Percentiles rank a stretch among this genome's conserved stretches.
phyloP scores from a whole-genome alignment of 768 basidiomycete genomes.

The Leccinum subtestaceum region DNA sequence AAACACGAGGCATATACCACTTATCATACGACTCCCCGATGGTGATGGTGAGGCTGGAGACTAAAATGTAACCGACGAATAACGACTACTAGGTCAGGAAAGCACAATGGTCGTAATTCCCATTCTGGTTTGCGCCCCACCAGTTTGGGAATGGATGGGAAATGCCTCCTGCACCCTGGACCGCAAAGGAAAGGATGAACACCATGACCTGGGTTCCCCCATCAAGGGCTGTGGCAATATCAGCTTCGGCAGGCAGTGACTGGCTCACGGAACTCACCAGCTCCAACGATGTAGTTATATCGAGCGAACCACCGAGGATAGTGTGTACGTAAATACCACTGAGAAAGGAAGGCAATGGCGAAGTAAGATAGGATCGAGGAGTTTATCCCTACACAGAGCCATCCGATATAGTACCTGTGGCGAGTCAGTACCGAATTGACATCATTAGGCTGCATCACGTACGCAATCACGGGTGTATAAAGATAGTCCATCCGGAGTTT shows the following conservation, averaged over 20 bases:
- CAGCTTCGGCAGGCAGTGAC: not conserved
- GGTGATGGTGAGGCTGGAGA: not conserved
- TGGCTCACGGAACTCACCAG: slow-evolving; percentile 34
- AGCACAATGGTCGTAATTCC: slow-evolving; percentile 35
- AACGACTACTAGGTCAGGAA: slow-evolving; percentile 14
- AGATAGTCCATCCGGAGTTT: slow-evolving; percentile 27
- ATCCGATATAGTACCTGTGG: slow-evolving; percentile 37
- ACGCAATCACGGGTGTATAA: slow-evolving; percentile 35
- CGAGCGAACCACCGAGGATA: slow-evolving; percentile 65
- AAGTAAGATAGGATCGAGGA: slow-evolving; percentile 48
- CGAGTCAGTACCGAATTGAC: slow-evolving; percentile 7
- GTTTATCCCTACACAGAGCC: slow-evolving; percentile 53
- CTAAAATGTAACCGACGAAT: not conserved
- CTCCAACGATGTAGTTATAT: slow-evolving; percentile 67
- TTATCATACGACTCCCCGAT: not conserved
- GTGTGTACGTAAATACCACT: slow-evolving; percentile 55
- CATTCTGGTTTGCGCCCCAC: slow-evolving; percentile 58
- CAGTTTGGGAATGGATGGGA: slow-evolving; percentile 51
- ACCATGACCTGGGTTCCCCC: slow-evolving; percentile 51
- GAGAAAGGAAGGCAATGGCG: slow-evolving; percentile 54
- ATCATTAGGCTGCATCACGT: not conserved
- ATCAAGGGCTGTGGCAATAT: slow-evolving; percentile 30
- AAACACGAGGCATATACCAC: not conserved
- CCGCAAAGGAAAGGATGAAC: slow-evolving; percentile 48
- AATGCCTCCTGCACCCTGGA: slow-evolving; percentile 49